These are phyloP conservation scores for Cyberlindnera saturnus DNA, from an alignment of 805 yeast species.

Conservation along the genomic window DNA sequence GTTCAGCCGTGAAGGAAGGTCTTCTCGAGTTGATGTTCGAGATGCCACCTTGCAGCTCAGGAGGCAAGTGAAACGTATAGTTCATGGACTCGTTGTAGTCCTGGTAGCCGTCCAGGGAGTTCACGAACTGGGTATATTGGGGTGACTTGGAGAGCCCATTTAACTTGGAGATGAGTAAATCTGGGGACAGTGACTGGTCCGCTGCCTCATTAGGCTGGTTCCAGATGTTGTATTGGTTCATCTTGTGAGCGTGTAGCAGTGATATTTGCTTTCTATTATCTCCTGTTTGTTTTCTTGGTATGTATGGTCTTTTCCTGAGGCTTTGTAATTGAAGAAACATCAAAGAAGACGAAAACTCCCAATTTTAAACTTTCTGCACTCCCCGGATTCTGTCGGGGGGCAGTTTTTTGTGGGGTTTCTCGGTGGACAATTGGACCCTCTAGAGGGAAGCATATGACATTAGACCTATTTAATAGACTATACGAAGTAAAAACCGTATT, in stretches of 20 bases:
- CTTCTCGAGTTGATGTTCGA: constrained; percentile 60
- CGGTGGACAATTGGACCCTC: too few relatives aligned
- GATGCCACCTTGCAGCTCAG: constrained; percentile 60
- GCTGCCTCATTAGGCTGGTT: constrained; percentile 10
- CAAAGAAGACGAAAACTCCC: too few relatives aligned
- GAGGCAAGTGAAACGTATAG: constrained; percentile 32
- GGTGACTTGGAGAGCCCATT: constrained; percentile 16
- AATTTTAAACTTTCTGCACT: too few relatives aligned
- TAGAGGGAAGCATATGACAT: too few relatives aligned
- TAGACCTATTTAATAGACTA: too few relatives aligned
- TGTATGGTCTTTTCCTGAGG: too few relatives aligned
- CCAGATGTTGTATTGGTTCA: constrained; percentile 14
- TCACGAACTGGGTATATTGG: constrained; percentile 5
- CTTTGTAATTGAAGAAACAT: too few relatives aligned
- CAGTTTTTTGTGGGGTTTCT: too few relatives aligned
- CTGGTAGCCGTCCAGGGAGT: not conserved
- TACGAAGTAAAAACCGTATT: too few relatives aligned
- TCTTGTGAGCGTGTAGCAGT: not conserved
- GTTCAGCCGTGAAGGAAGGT: constrained; percentile 66
- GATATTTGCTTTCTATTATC: not conserved
- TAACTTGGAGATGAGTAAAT: constrained; percentile 19
- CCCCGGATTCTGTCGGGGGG: too few relatives aligned
- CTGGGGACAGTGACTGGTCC: constrained; percentile 16
- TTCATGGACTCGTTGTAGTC: not conserved
- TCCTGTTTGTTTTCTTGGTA: not conserved